Base-by-base conservation (phyloP, 805 yeast genomes). In the Kurtzmaniella cleridarum region DNA sequence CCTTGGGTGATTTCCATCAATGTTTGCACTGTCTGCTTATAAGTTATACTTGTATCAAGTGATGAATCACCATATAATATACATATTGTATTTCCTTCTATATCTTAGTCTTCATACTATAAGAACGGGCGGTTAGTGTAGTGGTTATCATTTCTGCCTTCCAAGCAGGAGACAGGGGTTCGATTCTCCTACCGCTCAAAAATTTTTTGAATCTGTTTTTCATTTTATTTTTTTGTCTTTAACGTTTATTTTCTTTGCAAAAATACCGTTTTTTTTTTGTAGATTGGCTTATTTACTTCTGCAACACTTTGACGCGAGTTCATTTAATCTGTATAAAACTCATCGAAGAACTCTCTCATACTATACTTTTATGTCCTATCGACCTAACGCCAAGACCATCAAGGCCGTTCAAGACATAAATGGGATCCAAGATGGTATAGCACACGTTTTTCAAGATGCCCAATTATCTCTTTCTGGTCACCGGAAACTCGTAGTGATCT, bases 121-220 rank as follows among this genome's bases (percentile, higher is more conserved):
- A 14, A 26, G 13, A 38, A 7, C 16, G 88, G 87, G 83, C 78
- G 83, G 81, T 81, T 83, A 79, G 91, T 83, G 87, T 82, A 83
- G 86, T 79, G 90, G 91, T 79, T 80, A 83, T 79, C 86, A 83
- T 82, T 71, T 79, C 77, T 79, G 88, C 89, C 89, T 83, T 84
- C 90, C 90, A 83, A 84, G 90, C 88, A 79, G 78, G 82, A 71
- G 90, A 78, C 87, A 81, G 76, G 90, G 89, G 91, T 83, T 83
- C 91, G 89, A 83, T 80, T 83, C 91, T 84, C 88, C 83, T 79
- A 79, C 81, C 81, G 79, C 80, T 81, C 87, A 79, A 48, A n/a
- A n/a, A n/a, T 49, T 52, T 59, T 60, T 63, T 61, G 54, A 46
- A 34, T 31, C 32, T 37, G 23, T 20, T 29, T 27, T 39, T 27